Evolutionary conservation across 2,329 filamentous ascomycete genomes (phyloP), one percentile per base, ranked within the genome.

Genomic region (Emmonsiellopsis sp.): DNA sequence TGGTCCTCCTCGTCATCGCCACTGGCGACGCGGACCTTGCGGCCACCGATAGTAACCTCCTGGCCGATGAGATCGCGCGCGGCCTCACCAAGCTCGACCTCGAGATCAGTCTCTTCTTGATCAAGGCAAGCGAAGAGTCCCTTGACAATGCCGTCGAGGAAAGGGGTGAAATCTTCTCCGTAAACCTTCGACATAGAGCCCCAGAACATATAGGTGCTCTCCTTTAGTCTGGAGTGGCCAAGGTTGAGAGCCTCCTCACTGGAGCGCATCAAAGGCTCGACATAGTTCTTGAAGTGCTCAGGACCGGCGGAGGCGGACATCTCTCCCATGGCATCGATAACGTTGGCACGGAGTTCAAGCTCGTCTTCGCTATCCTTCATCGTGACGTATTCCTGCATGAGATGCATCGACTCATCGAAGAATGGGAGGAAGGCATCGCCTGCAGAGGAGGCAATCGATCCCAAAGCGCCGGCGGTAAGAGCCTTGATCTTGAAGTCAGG

Each of bases 161-260:
- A 75, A 31, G 70, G 71, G 53, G 70, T 62, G 58, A 76, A 76
- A 54, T 74, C 71, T 65, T 88, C 86, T 63, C 86, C 85, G 71
- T 97, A 97, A 8, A 97, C 89, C 75, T 94, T 94, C 57, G 92
- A 87, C 67, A 98, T 84, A 42, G 88, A 89, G 60, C 88, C 90
- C 92, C 93, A 98, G 52, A 98, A 80, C 57, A 97, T 94, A 74
- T 95, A 98, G 68, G 89, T 95, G 57, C 90, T 96, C 77, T 98
- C 93, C 71, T 90, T 88, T 50, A 97, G 83, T 54, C 91, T 83
- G 42, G 91, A 87, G 73, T 96, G 91, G 62, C 89, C 91, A 2
- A 98, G 83, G 62, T 86, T 78, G 2, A 97, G 79, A 53, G 87
- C 91, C 71, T 96, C 91, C 72, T 96, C 91, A 60, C 88, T 95